phyloP scores from a whole-genome alignment of 176 grass and related monocot genomes.

The Tillandsia leiboldiana region DNA sequence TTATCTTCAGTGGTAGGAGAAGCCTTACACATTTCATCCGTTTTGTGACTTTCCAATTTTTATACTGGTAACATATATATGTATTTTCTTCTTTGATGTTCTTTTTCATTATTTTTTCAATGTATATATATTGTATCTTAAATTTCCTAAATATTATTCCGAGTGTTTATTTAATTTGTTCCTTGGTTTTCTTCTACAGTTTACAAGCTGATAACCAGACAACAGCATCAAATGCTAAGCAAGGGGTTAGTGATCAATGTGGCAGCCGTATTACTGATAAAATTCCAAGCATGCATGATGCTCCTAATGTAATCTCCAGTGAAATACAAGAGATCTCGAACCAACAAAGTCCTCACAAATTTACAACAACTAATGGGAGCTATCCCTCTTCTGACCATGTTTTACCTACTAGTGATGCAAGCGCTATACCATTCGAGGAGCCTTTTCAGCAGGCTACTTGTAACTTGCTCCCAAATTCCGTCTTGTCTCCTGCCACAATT shows the following conservation, averaged over 20 bases:
- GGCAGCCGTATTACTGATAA: conserved; percentile 5
- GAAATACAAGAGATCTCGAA: conserved; percentile 30
- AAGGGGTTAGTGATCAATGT: conserved; percentile 15
- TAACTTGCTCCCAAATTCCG: conserved; percentile 10
- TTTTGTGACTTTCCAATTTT: not conserved
- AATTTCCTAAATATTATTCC: not conserved
- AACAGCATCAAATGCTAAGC: conserved; percentile 29
- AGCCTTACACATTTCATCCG: not conserved
- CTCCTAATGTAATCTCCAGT: conserved; percentile 12
- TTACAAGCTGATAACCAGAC: conserved; percentile 46
- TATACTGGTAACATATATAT: not conserved
- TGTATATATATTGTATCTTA: not conserved
- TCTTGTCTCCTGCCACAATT: conserved; percentile 7
- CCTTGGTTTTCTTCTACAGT: conserved; percentile 36
- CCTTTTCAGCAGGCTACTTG: conserved; percentile 22
- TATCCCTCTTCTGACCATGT: conserved; percentile 22
- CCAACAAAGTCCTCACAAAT: conserved; percentile 24
- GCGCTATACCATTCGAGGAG: conserved; percentile 16
- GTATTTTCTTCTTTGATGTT: not conserved
- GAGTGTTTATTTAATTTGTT: not conserved
- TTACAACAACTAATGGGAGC: conserved; percentile 16
- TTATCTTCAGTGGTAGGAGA: too few species aligned
- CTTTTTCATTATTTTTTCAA: not conserved
- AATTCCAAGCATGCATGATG: conserved; percentile 12
- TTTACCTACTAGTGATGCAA: conserved; percentile 28